phyloP scores from a whole-genome alignment of 768 basidiomycete genomes.

The Pleurotus eryngii region DNA sequence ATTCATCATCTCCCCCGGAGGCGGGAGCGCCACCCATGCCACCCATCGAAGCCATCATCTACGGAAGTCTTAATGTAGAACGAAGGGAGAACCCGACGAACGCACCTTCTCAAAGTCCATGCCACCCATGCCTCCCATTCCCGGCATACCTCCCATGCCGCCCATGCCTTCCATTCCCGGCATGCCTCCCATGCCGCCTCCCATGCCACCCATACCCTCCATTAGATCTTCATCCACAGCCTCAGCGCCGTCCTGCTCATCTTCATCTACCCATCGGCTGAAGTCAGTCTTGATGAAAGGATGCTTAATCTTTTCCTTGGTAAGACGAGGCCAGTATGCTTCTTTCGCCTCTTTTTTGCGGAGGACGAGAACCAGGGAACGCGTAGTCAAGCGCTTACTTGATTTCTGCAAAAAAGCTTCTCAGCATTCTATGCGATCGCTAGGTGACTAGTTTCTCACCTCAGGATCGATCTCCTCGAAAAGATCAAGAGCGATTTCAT shows the following conservation, averaged over 20 bases:
- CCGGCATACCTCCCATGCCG: constrained; percentile 43
- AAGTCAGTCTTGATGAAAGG: constrained; percentile 94
- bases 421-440: constrained; percentile 1
- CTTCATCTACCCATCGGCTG: constrained; percentile 94
- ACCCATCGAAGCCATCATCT: constrained; percentile 34
- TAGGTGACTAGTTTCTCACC: constrained; percentile 36
- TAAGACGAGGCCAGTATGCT: constrained; percentile 92
- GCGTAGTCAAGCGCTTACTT: constrained; percentile 57
- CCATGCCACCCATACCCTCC: constrained; percentile 57
- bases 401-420: constrained; percentile 42
- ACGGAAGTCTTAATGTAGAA: background rate
- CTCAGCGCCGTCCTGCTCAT: constrained; percentile 78
- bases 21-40: constrained; percentile 31
- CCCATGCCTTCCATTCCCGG: constrained; percentile 43
- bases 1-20: background rate
- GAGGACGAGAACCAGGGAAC: constrained; percentile 64
- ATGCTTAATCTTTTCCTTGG: constrained; percentile 80
- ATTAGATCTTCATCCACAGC: constrained; percentile 46
- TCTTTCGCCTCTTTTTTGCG: constrained; percentile 74
- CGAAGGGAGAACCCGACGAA: background rate
- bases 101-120: constrained; percentile 69
- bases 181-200: constrained; percentile 46
- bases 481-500: constrained; percentile 73
- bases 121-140: constrained; percentile 41
- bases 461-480: constrained; percentile 75